Evolutionary conservation across 2,329 filamentous ascomycete species (phyloP).

Genomic region (Hypoxylon sp.): DNA sequence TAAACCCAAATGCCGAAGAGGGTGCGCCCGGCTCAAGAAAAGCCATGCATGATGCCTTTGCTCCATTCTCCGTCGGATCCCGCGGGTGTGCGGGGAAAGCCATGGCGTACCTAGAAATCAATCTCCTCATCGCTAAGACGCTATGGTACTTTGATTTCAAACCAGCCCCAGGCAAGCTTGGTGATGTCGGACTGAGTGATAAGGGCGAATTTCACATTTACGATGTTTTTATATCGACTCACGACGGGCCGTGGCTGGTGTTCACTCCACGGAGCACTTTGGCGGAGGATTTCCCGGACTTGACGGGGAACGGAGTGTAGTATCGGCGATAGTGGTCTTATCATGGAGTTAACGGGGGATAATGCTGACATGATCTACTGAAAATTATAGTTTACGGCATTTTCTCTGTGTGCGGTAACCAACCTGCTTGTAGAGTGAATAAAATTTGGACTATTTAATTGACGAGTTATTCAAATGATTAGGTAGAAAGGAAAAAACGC

Average conservation of each 20-base stretch:
- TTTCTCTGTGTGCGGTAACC: too few relatives aligned
- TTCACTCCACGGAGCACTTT: constrained; percentile 20
- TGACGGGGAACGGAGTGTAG: neutral
- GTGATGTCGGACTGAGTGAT: constrained; percentile 18
- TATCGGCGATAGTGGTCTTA: neutral
- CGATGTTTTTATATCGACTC: constrained; percentile 24
- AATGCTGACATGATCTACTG: neutral
- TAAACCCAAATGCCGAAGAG: constrained; percentile 8
- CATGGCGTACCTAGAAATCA: constrained; percentile 61
- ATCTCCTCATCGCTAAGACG: constrained; percentile 59
- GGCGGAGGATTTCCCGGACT: constrained; percentile 16
- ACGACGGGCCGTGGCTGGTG: constrained; percentile 27
- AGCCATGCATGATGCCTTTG: constrained; percentile 55
- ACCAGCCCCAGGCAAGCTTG: constrained; percentile 18
- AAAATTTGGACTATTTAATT: too few relatives aligned
- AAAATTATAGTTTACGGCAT: neutral
- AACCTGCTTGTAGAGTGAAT: too few relatives aligned
- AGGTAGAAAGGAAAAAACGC: too few relatives aligned
- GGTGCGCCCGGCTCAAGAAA: constrained; percentile 46
- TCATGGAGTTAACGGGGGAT: neutral
- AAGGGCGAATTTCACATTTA: constrained; percentile 34
- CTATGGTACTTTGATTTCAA: constrained; percentile 59
- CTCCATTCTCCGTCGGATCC: constrained; percentile 61
- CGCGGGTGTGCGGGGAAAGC: constrained; percentile 55
- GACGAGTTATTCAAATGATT: too few relatives aligned